Conservation (phyloP, 2,329 filamentous ascomycete species). For the Gremmenia infestans region DNA sequence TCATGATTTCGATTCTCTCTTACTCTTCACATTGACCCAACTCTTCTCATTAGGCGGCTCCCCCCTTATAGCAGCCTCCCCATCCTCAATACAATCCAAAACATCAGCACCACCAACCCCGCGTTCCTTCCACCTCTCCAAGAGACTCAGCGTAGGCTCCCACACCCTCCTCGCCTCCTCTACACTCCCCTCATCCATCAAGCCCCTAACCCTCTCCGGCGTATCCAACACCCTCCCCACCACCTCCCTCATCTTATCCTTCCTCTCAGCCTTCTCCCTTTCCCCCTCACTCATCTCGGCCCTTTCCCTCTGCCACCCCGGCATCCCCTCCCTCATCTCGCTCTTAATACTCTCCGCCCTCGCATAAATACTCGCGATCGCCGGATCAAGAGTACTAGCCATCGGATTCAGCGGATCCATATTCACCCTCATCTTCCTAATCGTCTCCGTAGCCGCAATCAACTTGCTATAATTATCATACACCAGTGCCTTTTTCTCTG, state of each 20-base stretch:
- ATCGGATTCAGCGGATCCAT: slow-evolving; percentile 74
- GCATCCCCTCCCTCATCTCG: slow-evolving; percentile 23
- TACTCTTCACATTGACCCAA: slow-evolving; percentile 18
- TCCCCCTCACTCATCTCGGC: slow-evolving; percentile 51
- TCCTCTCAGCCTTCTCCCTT: slow-evolving; percentile 57
- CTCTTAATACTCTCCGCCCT: slow-evolving; percentile 24
- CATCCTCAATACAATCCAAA: slow-evolving; percentile 31
- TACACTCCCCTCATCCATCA: slow-evolving; percentile 54
- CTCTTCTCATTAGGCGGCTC: slow-evolving; percentile 22
- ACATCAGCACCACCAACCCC: slow-evolving; percentile 31
- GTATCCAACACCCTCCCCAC: slow-evolving; percentile 24
- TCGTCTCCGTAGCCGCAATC: slow-evolving; percentile 94
- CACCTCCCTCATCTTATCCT: slow-evolving; percentile 42
- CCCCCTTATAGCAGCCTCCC: slow-evolving; percentile 29
- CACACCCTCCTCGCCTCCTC: slow-evolving; percentile 55
- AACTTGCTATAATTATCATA: slow-evolving; percentile 99
- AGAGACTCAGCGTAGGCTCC: slow-evolving; percentile 19
- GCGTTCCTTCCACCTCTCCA: slow-evolving; percentile 30
- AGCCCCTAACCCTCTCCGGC: slow-evolving; percentile 43
- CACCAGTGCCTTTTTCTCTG: slow-evolving; percentile 92
- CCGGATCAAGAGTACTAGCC: slow-evolving; percentile 67
- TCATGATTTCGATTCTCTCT: slow-evolving; percentile 12
- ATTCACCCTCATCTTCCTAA: slow-evolving; percentile 77
- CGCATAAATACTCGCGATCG: slow-evolving; percentile 68
- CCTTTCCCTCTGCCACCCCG: slow-evolving; percentile 31